A percentile compares a stretch with the other conserved stretches of the same genome.
These are phyloP conservation scores for Clarireedia hainanense DNA, from an alignment of 2,329 filamentous ascomycete species.

Conservation along the genomic window DNA sequence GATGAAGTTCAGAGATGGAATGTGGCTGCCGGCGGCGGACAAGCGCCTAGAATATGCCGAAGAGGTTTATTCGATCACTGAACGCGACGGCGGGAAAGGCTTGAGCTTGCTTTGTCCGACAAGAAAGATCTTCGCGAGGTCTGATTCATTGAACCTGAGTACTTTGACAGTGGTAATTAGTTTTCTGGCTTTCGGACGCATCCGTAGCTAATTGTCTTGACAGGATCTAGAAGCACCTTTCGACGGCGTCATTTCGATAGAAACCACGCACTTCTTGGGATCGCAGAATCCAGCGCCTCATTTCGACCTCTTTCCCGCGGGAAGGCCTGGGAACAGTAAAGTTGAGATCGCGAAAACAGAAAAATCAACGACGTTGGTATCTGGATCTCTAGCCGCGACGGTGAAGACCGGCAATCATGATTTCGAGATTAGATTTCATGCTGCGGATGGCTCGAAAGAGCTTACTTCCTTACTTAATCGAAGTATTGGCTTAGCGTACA, in stretches of 20 bases:
- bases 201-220: not conserved
- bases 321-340: conserved; percentile 35
- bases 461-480: conserved; percentile 48
- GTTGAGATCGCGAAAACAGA: conserved; percentile 34
- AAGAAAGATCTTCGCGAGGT: conserved; percentile 43
- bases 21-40: conserved; percentile 58
- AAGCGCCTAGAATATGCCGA: conserved; percentile 58
- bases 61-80: conserved; percentile 47
- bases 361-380: conserved; percentile 40
- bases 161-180: conserved; percentile 43
- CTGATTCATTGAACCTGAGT: conserved; percentile 47
- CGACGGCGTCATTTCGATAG: conserved; percentile 52
- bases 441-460: conserved; percentile 38
- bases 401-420: conserved; percentile 39
- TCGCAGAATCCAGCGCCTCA: conserved; percentile 44
- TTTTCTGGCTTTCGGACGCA: not conserved
- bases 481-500: conserved; percentile 50
- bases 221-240: conserved; percentile 48
- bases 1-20: conserved; percentile 58
- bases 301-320: conserved; percentile 49
- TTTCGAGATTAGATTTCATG: conserved; percentile 50
- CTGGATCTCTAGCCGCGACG: conserved; percentile 46
- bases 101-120: conserved; percentile 51
- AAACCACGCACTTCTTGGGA: conserved; percentile 50
- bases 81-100: conserved; percentile 36